Base-by-base conservation (phyloP, 2,329 filamentous ascomycete species). In the Fusarium proliferatum region DNA sequence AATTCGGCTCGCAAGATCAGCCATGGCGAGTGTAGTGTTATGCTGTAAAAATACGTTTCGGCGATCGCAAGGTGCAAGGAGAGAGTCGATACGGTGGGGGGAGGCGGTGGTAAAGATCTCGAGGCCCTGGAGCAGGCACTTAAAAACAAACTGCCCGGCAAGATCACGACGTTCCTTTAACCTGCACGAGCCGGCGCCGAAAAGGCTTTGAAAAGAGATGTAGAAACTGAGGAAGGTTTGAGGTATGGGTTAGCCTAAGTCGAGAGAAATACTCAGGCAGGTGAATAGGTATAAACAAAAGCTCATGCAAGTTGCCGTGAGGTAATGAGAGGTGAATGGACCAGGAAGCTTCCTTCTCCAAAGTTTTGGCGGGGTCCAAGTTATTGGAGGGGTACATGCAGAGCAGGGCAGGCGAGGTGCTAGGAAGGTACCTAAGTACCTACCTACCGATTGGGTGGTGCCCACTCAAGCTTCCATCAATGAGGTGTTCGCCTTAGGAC, bases 1-100 rank as follows among this genome's bases (percentile, higher is more conserved):
- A 76, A 87, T 87, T 71, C 86, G 86, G 77, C 85, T 87, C 53
- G 86, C 86, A 48, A 88, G 84, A 76, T 87, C 86, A 61, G 86
- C 81, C 86, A 87, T 87, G 23, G 61, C 77, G 74, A 36, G 51
- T 41, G 33, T 43, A 46, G 23, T 56, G 56, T 51, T 61, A 28
- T 66, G 56, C 42, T 41, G 51, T 49, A 36, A 17, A 28, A 58
- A 64, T 38, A 33, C 59, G 41, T 56, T 51, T 66, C 43, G 52
- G 55, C 21, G 51, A 55, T 62, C 45, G 58, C 48, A 39, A 68
- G 61, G 28, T 64, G 66, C 62, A 41, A 66, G 60, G 58, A 69
- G 66, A 45, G 60, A 67, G 64, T 67, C 38, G 64, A 49, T 73
- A 64, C 55, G 51, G 64, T 61, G 68, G 66, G 46, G 49, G 61